Base-by-base conservation (phyloP, 1,139 yeast species). In the Pichiaceae sp. region DNA sequence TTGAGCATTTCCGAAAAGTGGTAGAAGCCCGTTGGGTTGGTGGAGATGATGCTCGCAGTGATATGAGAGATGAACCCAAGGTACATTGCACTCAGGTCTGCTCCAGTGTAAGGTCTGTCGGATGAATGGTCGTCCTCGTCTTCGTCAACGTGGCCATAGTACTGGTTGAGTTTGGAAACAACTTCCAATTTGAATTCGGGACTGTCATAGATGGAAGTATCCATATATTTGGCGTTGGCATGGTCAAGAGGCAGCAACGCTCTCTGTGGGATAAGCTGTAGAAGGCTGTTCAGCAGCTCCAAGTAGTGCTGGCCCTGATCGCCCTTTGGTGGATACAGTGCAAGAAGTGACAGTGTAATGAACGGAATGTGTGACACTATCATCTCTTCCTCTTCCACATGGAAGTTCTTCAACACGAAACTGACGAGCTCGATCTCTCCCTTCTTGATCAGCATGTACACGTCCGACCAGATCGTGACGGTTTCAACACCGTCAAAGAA, bases 401-500 rank as follows among this genome's bases (percentile, higher is more conserved):
- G 75, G 57, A 85, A 89, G 32, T 72, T 70, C 17, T 66, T 64
- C 20, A 87, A 46, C 17, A 85, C 67, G 53, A 79, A 86, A 7
- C 63, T 59, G 5, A 84, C 57, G 26, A 83, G 59, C 0, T 63
- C 69, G 23, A 72, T 50, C 6, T 64, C 53, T 23, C 59, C 56
- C 6, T 48, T 46, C 4, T 46, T 40, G 6, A 72, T 51, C 39
- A 72, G 52, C n/a, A 61, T 53, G 32, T 72, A 63, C 1, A 81
- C 57, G 40, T 77, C 75, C 3, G 75, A 68, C 91, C 95, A 89
- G 12, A 89, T 87, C 26, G 72, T 72, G 19, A 68, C 57, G 0
- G 95, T 74, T 52, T 91, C 97, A 2, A 87, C 80, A 3, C 86
- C 83, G 54, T 91, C 95, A 56, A 91, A 85, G 43, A 89, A 78